phyloP scores from a whole-genome alignment of 1,139 yeast species.

The Hansenula lynferdii region DNA sequence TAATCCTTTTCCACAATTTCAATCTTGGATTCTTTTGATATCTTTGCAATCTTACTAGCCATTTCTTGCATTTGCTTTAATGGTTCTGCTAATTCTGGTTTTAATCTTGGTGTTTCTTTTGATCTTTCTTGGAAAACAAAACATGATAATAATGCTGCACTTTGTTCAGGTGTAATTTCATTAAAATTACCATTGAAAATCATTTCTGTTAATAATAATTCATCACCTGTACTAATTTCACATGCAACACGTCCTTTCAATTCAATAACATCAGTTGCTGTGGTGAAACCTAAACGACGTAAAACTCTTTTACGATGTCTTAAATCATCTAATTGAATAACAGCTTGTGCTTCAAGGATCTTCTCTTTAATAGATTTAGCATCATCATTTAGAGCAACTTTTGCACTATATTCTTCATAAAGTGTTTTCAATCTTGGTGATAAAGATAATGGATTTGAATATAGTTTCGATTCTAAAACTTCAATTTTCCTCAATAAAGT shows the following conservation, averaged over 20 bases:
- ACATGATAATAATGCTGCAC: slow-evolving; percentile 88
- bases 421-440: slow-evolving; percentile 59
- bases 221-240: slow-evolving; percentile 95
- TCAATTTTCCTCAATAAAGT: slow-evolving; percentile 70
- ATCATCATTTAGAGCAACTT: slow-evolving; percentile 57
- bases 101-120: slow-evolving; percentile 78
- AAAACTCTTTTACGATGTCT: slow-evolving; percentile 89
- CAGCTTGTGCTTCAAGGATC: slow-evolving; percentile 81
- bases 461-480: slow-evolving; percentile 70
- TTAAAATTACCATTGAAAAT: slow-evolving; percentile 94
- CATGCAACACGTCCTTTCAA: slow-evolving; percentile 96
- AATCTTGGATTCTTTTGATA: slow-evolving; percentile 82
- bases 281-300: slow-evolving; percentile 80
- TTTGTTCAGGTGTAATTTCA: slow-evolving; percentile 81
- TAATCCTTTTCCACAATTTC: slow-evolving; percentile 90
- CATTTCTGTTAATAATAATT: slow-evolving; percentile 79
- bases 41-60: slow-evolving; percentile 86
- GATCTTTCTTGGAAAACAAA: slow-evolving; percentile 97
- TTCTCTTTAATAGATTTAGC: slow-evolving; percentile 58
- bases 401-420: slow-evolving; percentile 60
- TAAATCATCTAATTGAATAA: slow-evolving; percentile 89
- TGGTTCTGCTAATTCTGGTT: slow-evolving; percentile 88
- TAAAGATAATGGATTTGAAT: slow-evolving; percentile 64
- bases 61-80: slow-evolving; percentile 80
- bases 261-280: slow-evolving; percentile 79